These are phyloP conservation scores for Xylaria sp. DNA, from an alignment of 2,329 filamentous ascomycete species.

Conservation along the genomic window DNA sequence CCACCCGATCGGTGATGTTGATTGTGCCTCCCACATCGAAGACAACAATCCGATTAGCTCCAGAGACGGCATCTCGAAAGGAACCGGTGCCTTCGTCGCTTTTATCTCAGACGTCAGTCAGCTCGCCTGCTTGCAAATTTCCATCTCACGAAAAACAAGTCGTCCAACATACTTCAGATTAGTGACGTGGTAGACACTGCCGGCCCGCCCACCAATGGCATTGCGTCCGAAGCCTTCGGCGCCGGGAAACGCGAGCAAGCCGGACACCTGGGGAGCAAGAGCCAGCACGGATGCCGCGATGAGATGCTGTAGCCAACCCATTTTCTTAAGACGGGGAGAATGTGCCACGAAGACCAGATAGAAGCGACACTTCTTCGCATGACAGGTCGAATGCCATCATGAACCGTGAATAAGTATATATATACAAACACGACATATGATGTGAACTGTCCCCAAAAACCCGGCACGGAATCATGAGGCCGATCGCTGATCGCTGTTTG, in stretches of 20 bases:
- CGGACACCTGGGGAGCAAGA: constrained; percentile 30
- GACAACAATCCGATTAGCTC: constrained; percentile 60
- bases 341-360: neutral
- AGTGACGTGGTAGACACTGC: constrained; percentile 60
- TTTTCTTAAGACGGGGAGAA: constrained; percentile 9
- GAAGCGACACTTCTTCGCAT: neutral
- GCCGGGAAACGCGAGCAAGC: constrained; percentile 57
- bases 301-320: constrained; percentile 38
- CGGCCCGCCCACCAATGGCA: constrained; percentile 58
- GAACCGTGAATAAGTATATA: constrained; percentile 9
- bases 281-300: constrained; percentile 27
- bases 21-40: constrained; percentile 63
- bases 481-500: constrained; percentile 31
- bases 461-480: neutral
- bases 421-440: neutral
- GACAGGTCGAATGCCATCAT: constrained; percentile 3
- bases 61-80: constrained; percentile 61
- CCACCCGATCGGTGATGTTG: constrained; percentile 58
- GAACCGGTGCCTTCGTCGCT: constrained; percentile 60
- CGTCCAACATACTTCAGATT: constrained; percentile 53
- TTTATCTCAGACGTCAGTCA: constrained; percentile 28
- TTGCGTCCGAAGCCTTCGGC: constrained; percentile 62
- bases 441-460: neutral
- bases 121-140: neutral
- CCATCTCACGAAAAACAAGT: neutral